Evolutionary conservation across 176 grass and related monocot genomes (phyloP), one percentile per base, ranked within the genome.

Genomic region (Eragrostis nindensis): DNA sequence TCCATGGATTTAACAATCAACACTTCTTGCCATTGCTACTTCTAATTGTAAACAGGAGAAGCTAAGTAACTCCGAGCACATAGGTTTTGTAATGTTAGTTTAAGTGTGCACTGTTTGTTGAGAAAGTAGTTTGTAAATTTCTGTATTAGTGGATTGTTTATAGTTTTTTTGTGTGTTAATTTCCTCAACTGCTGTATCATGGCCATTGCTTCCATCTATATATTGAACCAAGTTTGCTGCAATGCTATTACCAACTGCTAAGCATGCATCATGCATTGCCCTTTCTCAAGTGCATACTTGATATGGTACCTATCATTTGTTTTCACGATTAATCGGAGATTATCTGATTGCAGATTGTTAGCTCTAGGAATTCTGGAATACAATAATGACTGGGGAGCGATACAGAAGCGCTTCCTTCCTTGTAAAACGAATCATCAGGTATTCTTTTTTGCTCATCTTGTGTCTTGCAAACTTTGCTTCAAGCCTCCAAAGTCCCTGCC

Each of bases 361-460:
- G 90, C 92, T 84, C 74, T 95, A 81, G 96, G 92, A 59, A 72
- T 98, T 77, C 40, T 86, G 88, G 84, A 98, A 70, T 86, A 90
- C 80, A 98, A 98, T 76, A 91, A 80, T 89, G 96, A 98, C 40
- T 95, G 92, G 90, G 92, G 66, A 53, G 82, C 90, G 22, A 95
- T 95, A 84, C 96, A 95, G 70, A 93, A 90, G 49, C 92, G 89
- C 3, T 98, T 93, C 84, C 90, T 98, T 89, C 92, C 92, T 62
- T 91, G 90, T 91, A 98, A 98, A 90, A 86, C 88, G 0, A 91
- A 83, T 39, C 90, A 91, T 87, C 92, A 98, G 92, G 96, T 94
- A 71, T 56, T 75, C 77, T 76, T 76, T 57, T 67, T 83, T 74
- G 22, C 45, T 83, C 55, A 47, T 10, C 75, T 62, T 75, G 26